Percentiles rank a stretch among this genome's conserved stretches.
phyloP scores from a whole-genome alignment of 2,329 filamentous ascomycete genomes.

The Fusarium keratoplasticum region DNA sequence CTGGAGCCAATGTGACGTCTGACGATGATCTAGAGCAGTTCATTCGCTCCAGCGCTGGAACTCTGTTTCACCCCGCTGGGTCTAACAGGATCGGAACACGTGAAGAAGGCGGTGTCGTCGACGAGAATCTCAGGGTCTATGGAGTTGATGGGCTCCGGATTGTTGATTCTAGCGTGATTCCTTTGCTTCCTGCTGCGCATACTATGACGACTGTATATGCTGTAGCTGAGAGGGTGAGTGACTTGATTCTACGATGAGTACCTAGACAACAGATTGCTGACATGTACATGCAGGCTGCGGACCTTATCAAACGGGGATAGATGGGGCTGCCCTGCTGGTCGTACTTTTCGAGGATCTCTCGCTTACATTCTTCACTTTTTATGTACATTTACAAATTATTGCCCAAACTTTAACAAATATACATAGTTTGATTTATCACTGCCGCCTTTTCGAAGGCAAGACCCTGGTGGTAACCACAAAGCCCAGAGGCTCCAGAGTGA shows the following conservation, averaged over 20 bases:
- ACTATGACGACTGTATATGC: background rate
- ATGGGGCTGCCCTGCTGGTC: background rate
- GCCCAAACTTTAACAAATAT: background rate
- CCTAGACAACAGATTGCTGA: background rate
- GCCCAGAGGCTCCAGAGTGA: background rate
- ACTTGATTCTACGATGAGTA: background rate
- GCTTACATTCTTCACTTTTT: background rate
- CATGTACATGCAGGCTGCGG: background rate
- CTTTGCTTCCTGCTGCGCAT: background rate
- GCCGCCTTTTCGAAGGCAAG: background rate
- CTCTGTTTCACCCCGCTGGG: background rate
- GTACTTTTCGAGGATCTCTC: background rate
- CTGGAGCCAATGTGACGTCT: background rate
- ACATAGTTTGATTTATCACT: background rate
- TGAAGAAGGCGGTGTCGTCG: background rate
- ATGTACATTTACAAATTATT: background rate
- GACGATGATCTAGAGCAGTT: background rate
- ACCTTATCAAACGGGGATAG: background rate
- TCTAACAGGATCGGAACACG: background rate
- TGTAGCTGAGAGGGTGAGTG: background rate
- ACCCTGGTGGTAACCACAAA: background rate
- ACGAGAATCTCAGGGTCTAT: background rate
- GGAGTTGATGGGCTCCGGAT: background rate
- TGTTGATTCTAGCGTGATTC: background rate
- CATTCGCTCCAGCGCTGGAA: background rate